Percentiles rank a stretch among this genome's conserved stretches.
Conservation (phyloP, 495 filamentous ascomycete species). For the Lasiosphaeria ovina region DNA sequence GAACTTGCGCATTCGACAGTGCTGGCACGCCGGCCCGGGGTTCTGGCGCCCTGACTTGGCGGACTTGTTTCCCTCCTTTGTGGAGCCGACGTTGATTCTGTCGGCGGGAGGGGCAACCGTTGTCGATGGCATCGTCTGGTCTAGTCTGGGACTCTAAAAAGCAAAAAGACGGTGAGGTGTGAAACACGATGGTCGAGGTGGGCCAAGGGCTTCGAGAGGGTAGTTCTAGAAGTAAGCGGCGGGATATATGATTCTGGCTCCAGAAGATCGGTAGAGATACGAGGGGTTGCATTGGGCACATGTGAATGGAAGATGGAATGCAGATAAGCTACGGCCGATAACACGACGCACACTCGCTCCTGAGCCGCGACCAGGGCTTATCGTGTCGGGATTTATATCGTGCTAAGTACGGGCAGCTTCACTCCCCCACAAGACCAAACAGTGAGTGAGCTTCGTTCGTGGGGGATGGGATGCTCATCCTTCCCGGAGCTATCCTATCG, state of each 20-base stretch:
- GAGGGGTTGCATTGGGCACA: too few relatives aligned
- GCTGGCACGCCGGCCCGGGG: neutral
- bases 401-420: too few relatives aligned
- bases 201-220: neutral
- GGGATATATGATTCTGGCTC: neutral
- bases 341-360: too few relatives aligned
- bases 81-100: neutral
- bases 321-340: neutral
- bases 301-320: neutral
- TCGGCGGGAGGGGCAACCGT: neutral
- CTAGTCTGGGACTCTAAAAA: neutral
- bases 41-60: neutral
- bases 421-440: too few relatives aligned
- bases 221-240: neutral
- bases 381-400: too few relatives aligned
- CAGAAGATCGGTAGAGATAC: too few relatives aligned
- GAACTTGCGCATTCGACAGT: neutral
- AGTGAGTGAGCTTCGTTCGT: too few relatives aligned
- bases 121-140: neutral
- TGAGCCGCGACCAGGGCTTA: too few relatives aligned
- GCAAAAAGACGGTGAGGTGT: neutral
- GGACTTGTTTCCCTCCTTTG: neutral
- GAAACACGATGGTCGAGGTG: too few relatives aligned
- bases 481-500: too few relatives aligned
- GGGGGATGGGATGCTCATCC: too few relatives aligned